phyloP scores from a whole-genome alignment of 2,329 filamentous ascomycete species.

The Xylaria sp. region DNA sequence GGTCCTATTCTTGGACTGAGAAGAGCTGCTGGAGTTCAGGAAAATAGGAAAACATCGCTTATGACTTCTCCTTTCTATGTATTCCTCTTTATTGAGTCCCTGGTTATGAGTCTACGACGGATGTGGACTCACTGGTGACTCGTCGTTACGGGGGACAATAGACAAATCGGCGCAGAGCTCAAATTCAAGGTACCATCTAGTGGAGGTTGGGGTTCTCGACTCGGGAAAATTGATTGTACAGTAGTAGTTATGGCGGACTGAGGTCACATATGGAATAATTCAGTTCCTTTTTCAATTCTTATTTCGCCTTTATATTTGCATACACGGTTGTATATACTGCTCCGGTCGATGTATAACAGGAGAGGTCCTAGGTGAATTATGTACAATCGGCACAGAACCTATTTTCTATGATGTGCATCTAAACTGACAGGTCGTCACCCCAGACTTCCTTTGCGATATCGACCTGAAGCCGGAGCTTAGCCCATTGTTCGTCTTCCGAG shows the following conservation, averaged over 20 bases:
- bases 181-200: conserved; percentile 2
- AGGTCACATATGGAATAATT: neutral
- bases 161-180: conserved; percentile 20
- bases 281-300: neutral
- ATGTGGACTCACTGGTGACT: neutral
- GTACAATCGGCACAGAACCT: neutral
- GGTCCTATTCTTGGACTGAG: conserved; percentile 1
- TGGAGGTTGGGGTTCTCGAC: conserved; percentile 5
- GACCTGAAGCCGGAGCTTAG: conserved; percentile 58
- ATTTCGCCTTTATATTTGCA: neutral
- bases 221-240: conserved; percentile 20
- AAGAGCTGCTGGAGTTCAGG: conserved; percentile 18
- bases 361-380: neutral
- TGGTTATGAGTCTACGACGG: neutral
- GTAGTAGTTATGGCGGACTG: conserved; percentile 22
- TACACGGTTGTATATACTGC: neutral
- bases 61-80: neutral
- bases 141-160: conserved; percentile 5
- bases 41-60: conserved; percentile 1
- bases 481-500: conserved; percentile 63
- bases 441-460: conserved; percentile 64
- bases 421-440: conserved; percentile 51
- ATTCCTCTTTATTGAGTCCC: too few relatives aligned
- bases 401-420: conserved; percentile 8
- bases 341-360: neutral